Evolutionary conservation across 768 basidiomycete genomes (phyloP).

Genomic region (Gautieria morchelliformis): DNA sequence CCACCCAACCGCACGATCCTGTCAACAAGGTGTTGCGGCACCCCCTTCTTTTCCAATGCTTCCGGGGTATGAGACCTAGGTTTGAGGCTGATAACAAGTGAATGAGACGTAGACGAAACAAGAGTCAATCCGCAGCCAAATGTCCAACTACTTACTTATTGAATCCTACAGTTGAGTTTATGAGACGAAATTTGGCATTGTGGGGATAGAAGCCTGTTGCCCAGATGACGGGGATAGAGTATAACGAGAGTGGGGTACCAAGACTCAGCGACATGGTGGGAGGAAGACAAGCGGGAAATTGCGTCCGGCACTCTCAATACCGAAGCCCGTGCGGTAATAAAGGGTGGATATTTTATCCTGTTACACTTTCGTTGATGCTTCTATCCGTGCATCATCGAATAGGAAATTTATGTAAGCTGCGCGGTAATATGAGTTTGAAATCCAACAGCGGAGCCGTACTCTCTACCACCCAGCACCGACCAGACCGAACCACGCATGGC

Average conservation of each 20-base stretch:
- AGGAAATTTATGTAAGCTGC: no score
- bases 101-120: neutral
- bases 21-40: slow-evolving; percentile 16
- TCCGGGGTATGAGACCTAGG: neutral
- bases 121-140: neutral
- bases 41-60: slow-evolving; percentile 17
- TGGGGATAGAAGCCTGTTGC: slow-evolving; percentile 26
- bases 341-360: no score
- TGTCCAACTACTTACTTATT: slow-evolving; percentile 23
- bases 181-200: slow-evolving; percentile 14
- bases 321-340: no score
- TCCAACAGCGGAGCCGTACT: no score
- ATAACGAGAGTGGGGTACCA: slow-evolving; percentile 21
- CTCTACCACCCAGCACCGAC: no score
- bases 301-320: neutral
- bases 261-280: slow-evolving; percentile 8
- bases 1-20: slow-evolving; percentile 28
- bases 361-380: no score
- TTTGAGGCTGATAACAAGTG: neutral
- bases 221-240: slow-evolving; percentile 30
- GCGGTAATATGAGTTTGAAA: no score
- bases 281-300: neutral
- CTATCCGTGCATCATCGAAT: no score
- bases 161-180: slow-evolving; percentile 22
- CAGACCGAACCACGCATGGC: slow-evolving; percentile 32